phyloP scores from a whole-genome alignment of 805 yeast genomes.

The Saccharomycopsis olivae region DNA sequence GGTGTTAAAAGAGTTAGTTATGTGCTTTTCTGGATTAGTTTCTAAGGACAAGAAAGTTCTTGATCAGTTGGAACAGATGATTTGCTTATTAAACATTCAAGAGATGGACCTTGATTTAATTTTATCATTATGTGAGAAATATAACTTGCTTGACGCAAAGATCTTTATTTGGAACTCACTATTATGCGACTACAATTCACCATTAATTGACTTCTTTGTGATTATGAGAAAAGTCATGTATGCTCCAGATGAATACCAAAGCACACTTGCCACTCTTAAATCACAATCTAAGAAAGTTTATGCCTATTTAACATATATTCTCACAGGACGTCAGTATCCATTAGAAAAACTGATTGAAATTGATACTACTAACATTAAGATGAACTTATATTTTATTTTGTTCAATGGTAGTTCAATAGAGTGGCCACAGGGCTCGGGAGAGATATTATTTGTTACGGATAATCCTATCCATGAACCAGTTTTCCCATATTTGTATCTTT shows the following conservation, averaged over 20 bases:
- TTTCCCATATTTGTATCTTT: slow-evolving; percentile 58
- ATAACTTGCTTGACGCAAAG: slow-evolving; percentile 49
- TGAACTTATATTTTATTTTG: slow-evolving; percentile 41
- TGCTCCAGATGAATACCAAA: neutral
- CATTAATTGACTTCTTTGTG: slow-evolving; percentile 44
- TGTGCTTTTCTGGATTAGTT: slow-evolving; percentile 28
- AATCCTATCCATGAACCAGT: slow-evolving; percentile 31
- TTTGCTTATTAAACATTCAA: slow-evolving; percentile 57
- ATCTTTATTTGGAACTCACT: slow-evolving; percentile 64
- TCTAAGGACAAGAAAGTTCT: slow-evolving; percentile 5
- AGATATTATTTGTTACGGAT: slow-evolving; percentile 24
- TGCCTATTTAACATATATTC: slow-evolving; percentile 54
- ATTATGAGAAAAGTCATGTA: slow-evolving; percentile 9
- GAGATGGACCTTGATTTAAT: slow-evolving; percentile 74
- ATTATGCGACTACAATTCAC: slow-evolving; percentile 61
- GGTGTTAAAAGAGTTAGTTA: slow-evolving; percentile 44
- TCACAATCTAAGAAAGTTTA: slow-evolving; percentile 28
- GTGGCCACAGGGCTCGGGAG: slow-evolving; percentile 33
- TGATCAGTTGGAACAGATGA: slow-evolving; percentile 43
- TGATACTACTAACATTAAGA: slow-evolving; percentile 32
- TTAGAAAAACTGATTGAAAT: slow-evolving; percentile 40
- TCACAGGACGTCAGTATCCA: slow-evolving; percentile 78
- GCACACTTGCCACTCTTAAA: neutral
- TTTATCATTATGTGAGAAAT: slow-evolving; percentile 44
- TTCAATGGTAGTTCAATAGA: slow-evolving; percentile 45